A percentile compares a stretch with the other conserved stretches of the same genome.
Evolutionary conservation across 495 filamentous ascomycete genomes (phyloP).

Genomic region (Chlorociboria aeruginascens): DNA sequence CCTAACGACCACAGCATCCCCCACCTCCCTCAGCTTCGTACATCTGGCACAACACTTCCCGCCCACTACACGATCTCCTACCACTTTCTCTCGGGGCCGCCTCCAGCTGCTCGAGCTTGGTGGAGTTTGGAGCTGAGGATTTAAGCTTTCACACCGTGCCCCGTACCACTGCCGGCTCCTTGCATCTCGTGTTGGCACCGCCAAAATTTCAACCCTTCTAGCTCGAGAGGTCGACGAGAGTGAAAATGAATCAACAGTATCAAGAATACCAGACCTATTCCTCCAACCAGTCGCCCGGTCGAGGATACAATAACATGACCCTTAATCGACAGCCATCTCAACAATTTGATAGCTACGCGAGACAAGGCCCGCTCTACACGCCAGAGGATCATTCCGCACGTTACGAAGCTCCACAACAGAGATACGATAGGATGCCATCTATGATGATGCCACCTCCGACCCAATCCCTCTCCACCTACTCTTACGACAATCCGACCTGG

Average conservation of each 20-base stretch:
- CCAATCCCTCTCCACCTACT: conserved; percentile 24
- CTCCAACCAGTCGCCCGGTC: conserved; percentile 23
- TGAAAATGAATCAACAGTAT: conserved; percentile 46
- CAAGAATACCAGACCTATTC: conserved; percentile 31
- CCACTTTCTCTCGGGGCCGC: neutral
- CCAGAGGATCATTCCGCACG: conserved; percentile 42
- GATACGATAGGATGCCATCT: conserved; percentile 37
- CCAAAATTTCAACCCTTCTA: conserved; percentile 11
- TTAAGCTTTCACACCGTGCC: conserved; percentile 16
- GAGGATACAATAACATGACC: conserved; percentile 40
- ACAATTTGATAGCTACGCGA: conserved; percentile 55
- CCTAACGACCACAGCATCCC: neutral
- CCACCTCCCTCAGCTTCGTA: conserved; percentile 9
- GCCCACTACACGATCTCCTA: conserved; percentile 5
- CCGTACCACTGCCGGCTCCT: conserved; percentile 21
- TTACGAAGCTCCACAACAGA: conserved; percentile 41
- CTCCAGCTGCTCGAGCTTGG: conserved; percentile 14
- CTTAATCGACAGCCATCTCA: conserved; percentile 56
- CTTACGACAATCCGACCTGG: conserved; percentile 38
- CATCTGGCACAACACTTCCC: conserved; percentile 10
- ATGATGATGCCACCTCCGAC: conserved; percentile 1
- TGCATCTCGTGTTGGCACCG: conserved; percentile 23
- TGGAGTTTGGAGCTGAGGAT: conserved; percentile 16
- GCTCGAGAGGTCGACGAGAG: neutral
- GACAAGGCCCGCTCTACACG: conserved; percentile 37